Percentiles rank a stretch among this genome's conserved stretches.
Evolutionary conservation across 371 early-diverging fungal species (phyloP).

Genomic region (Mucor plumbeus): DNA sequence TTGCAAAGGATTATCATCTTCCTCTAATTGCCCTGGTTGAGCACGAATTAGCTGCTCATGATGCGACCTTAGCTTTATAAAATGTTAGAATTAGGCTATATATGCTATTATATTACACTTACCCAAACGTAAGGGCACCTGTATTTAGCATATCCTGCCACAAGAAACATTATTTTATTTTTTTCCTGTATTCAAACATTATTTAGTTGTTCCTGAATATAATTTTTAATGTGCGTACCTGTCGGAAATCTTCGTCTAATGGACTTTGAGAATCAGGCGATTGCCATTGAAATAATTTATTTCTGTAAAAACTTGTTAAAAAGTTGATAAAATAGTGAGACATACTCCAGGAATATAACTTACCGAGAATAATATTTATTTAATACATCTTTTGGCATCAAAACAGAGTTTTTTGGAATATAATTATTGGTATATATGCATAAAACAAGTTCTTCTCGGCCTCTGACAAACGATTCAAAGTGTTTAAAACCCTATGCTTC

Average conservation of each 20-base stretch:
- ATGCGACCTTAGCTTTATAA: constrained; percentile 61
- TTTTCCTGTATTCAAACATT: constrained; percentile 41
- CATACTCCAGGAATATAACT: not conserved
- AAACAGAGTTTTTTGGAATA: constrained; percentile 20
- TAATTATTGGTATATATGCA: constrained; percentile 52
- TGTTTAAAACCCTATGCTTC: constrained; percentile 70
- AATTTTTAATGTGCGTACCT: constrained; percentile 27
- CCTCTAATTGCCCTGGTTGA: constrained; percentile 24
- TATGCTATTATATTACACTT: not conserved
- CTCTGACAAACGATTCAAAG: constrained; percentile 75
- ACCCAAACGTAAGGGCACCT: constrained; percentile 86
- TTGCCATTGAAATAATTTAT: constrained; percentile 9
- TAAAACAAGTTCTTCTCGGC: constrained; percentile 77
- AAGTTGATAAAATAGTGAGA: not conserved
- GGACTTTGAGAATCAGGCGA: constrained; percentile 50
- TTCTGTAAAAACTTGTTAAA: not conserved
- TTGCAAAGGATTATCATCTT: constrained; percentile 62
- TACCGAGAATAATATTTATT: constrained; percentile 30
- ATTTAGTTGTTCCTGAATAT: not conserved
- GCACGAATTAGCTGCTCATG: constrained; percentile 57
- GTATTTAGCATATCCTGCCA: constrained; percentile 81
- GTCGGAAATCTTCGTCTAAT: constrained; percentile 55
- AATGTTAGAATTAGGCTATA: not conserved
- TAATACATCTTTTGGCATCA: constrained; percentile 23
- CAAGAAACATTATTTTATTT: constrained; percentile 63